phyloP scores from a whole-genome alignment of 1,139 yeast species.

The Candida sojae region DNA sequence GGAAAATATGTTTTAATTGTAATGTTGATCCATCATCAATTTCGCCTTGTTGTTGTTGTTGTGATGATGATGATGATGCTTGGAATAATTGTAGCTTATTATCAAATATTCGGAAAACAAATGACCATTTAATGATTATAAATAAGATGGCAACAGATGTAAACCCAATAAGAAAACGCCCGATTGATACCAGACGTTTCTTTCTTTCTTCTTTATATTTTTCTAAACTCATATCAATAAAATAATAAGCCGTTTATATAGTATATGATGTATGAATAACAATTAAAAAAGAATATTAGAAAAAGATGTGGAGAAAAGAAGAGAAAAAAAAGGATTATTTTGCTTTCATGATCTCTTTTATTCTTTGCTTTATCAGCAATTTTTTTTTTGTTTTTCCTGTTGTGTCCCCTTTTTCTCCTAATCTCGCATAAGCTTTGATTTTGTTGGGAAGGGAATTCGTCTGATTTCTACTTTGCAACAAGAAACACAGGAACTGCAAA shows the following conservation, averaged over 20 bases:
- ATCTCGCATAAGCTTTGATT: neutral
- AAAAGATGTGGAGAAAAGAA: neutral
- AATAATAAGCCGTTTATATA: neutral
- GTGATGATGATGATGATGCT: neutral
- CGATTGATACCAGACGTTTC: neutral
- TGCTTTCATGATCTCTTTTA: neutral
- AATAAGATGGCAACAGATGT: conserved; percentile 3
- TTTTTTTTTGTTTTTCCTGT: neutral
- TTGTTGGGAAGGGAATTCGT: neutral
- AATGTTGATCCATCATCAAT: conserved; percentile 16
- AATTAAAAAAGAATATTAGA: no score
- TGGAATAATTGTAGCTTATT: no score
- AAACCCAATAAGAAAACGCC: conserved; percentile 1
- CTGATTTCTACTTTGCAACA: no score
- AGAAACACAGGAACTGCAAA: no score
- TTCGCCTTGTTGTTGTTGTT: neutral
- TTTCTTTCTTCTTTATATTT: neutral
- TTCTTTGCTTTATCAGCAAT: neutral
- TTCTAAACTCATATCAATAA: neutral
- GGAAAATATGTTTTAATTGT: conserved; percentile 50
- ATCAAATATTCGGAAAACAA: no score
- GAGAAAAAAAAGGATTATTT: neutral
- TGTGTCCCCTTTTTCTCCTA: neutral
- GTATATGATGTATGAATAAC: neutral
- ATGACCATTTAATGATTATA: neutral